Evolutionary conservation across 2,329 filamentous ascomycete genomes (phyloP), one percentile per base, ranked within the genome.

Genomic region (Paramyrothecium sp.): DNA sequence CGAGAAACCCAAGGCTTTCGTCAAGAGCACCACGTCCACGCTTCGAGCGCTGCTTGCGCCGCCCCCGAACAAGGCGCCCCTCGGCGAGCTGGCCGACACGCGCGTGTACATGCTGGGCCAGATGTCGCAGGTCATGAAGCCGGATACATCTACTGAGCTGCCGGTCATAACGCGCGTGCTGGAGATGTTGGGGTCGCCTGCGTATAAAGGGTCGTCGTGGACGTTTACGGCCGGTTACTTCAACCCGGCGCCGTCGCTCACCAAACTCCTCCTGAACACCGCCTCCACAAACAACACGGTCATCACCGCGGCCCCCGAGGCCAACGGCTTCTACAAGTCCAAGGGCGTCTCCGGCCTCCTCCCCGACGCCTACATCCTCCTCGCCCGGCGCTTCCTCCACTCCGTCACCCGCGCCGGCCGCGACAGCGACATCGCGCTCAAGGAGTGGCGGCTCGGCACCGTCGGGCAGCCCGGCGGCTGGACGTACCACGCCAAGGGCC

Each of bases 191-290:
- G 81, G 88, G 0, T 75, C 73, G 0, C 82, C 89, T 0, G 76
- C 81, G 7, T 90, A 91, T 65, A 77, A 80, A 11, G 82, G 85
- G 34, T 90, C 90, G 0, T 89, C 86, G 16, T 99, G 95, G 95
- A 95, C 92, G 0, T 98, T 99, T 72, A 98, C 95, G 1, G 95
- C 95, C 0, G 95, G 95, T 54, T 99, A 99, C 77, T 99, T 99
- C 78, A 99, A 99, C 77, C 96, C 96, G 56, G 92, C 92, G 7
- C 89, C 92, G 0, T 87, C 88, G 3, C 84, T 98, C 20, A 93
- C 91, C 2, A 84, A 88, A 44, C 83, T 97, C 1, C 81, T 99
- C 0, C 86, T 99, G 33, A 80, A 82, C 7, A 92, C 91, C 1
- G 83, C 87, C 1, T 89, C 88, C 0, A 74, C 76, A 1, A 81